phyloP scores from a whole-genome alignment of 1,284 basidiomycete species.

The Clitocybe nebularis region DNA sequence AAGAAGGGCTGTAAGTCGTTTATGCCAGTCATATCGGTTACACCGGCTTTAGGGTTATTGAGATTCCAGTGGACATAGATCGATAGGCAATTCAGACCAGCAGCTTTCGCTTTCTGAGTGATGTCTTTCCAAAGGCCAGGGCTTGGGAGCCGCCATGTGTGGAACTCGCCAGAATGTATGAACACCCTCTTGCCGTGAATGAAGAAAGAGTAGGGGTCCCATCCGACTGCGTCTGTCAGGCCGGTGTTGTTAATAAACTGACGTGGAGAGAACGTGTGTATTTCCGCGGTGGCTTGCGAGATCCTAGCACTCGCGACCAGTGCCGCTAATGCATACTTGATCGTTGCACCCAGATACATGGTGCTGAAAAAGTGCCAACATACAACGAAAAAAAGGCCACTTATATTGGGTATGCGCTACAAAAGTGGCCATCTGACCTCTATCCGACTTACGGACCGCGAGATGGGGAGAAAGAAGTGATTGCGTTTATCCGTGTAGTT shows the following conservation, averaged over 20 bases:
- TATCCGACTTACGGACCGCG: too few relatives aligned
- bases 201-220: slow-evolving; percentile 36
- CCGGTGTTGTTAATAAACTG: slow-evolving; percentile 13
- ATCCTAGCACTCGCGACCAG: too few relatives aligned
- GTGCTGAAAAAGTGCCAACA: too few relatives aligned
- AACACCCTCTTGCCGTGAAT: slow-evolving; percentile 33
- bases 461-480: too few relatives aligned
- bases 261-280: too few relatives aligned
- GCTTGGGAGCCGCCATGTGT: slow-evolving; percentile 31
- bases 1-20: slow-evolving; percentile 38
- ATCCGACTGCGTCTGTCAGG: slow-evolving; percentile 17
- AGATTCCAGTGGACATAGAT: slow-evolving; percentile 25
- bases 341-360: too few relatives aligned
- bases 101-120: slow-evolving; percentile 22
- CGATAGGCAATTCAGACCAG: slow-evolving; percentile 23
- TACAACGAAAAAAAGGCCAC: too few relatives aligned
- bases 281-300: too few relatives aligned
- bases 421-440: too few relatives aligned
- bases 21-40: slow-evolving; percentile 55
- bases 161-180: slow-evolving; percentile 36
- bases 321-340: too few relatives aligned
- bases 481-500: too few relatives aligned
- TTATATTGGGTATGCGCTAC: too few relatives aligned
- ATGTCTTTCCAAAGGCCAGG: slow-evolving; percentile 23
- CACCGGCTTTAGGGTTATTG: slow-evolving; percentile 32